These are phyloP conservation scores for Xylariaceae sp. DNA, from an alignment of 2,329 filamentous ascomycete genomes.

Conservation along the genomic window DNA sequence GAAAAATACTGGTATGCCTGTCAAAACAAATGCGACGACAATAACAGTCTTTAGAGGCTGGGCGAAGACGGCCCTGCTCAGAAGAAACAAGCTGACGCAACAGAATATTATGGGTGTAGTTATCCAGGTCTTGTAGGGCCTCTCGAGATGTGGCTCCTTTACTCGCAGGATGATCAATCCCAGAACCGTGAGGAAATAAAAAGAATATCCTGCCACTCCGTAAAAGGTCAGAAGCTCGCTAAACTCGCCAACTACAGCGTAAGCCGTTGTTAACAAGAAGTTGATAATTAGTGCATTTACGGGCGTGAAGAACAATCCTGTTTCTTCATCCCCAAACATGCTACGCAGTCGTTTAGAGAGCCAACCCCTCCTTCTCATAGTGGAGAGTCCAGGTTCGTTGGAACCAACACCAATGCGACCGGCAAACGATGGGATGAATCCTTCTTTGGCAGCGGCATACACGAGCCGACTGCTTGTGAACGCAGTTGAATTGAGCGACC, in stretches of 20 bases:
- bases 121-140: conserved; percentile 96
- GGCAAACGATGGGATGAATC: conserved; percentile 85
- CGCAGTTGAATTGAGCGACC: conserved; percentile 89
- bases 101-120: conserved; percentile 97
- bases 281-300: conserved; percentile 90
- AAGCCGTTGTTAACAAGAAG: conserved; percentile 71
- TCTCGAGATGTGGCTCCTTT: conserved; percentile 82
- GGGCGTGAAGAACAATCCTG: conserved; percentile 90
- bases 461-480: conserved; percentile 93
- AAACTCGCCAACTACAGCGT: conserved; percentile 89
- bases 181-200: conserved; percentile 95
- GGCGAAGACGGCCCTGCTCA: conserved; percentile 87
- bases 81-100: conserved; percentile 91
- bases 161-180: conserved; percentile 91
- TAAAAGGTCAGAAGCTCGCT: conserved; percentile 93
- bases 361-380: conserved; percentile 59
- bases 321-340: conserved; percentile 77
- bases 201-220: conserved; percentile 94
- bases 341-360: conserved; percentile 63
- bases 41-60: conserved; percentile 89
- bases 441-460: conserved; percentile 94
- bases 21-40: conserved; percentile 82
- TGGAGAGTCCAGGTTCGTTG: conserved; percentile 47
- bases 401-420: conserved; percentile 76
- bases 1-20: conserved; percentile 86